Percentiles rank a stretch among this genome's conserved stretches.
phyloP scores from a whole-genome alignment of 2,329 filamentous ascomycete species.

The Tolypocladium endophyticum region DNA sequence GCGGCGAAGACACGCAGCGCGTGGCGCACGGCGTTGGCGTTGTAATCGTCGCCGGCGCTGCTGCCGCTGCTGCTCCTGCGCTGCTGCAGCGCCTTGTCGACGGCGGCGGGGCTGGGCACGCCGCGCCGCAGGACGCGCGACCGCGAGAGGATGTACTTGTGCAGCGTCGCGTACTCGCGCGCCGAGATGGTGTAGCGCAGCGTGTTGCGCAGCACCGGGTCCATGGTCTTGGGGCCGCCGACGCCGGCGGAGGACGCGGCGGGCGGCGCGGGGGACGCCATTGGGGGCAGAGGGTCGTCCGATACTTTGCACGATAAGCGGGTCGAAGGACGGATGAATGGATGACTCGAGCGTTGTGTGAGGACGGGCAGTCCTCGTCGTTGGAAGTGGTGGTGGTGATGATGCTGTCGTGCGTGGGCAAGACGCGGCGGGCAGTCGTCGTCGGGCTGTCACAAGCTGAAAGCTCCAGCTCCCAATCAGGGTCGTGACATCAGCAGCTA shows the following conservation, averaged over 20 bases:
- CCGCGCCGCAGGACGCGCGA: slow-evolving; percentile 47
- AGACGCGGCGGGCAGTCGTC: neutral
- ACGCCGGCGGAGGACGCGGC: neutral
- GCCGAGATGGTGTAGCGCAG: slow-evolving; percentile 78
- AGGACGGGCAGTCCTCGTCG: neutral
- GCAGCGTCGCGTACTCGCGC: slow-evolving; percentile 75
- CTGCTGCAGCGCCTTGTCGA: slow-evolving; percentile 30
- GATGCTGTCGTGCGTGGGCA: neutral
- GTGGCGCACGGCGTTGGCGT: slow-evolving; percentile 59
- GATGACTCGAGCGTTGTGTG: neutral
- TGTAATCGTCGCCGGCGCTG: slow-evolving; percentile 51
- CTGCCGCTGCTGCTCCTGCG: slow-evolving; percentile 13
- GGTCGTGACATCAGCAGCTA: neutral
- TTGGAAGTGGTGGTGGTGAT: neutral
- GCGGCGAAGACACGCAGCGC: slow-evolving; percentile 60
- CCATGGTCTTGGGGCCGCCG: slow-evolving; percentile 22
- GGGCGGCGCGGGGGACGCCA: neutral
- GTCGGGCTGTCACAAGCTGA: neutral
- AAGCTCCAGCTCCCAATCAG: neutral
- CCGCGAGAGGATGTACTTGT: slow-evolving; percentile 71
- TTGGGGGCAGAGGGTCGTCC: neutral
- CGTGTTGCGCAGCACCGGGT: slow-evolving; percentile 73
- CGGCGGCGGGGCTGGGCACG: slow-evolving; percentile 43
- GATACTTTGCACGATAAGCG: no score
- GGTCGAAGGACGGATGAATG: neutral